Evolutionary conservation across 2,329 filamentous ascomycete genomes (phyloP).

Genomic region (Penicillium sp.): DNA sequence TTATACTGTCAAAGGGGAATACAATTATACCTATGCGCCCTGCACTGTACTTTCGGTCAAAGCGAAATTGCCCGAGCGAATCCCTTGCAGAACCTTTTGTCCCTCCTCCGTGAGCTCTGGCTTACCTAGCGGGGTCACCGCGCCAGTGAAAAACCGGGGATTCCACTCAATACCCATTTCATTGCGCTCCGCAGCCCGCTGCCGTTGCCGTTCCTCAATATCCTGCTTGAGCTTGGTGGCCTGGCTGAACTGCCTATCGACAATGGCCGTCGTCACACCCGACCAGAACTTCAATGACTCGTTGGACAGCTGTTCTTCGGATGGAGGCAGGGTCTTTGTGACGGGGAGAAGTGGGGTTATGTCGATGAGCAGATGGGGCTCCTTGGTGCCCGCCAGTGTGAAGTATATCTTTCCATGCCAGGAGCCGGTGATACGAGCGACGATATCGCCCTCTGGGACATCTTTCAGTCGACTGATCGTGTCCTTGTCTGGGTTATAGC

Average conservation of each 20-base stretch:
- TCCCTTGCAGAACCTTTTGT: conserved; percentile 53
- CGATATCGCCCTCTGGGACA: conserved; percentile 77
- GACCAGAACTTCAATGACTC: conserved; percentile 88
- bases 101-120: conserved; percentile 64
- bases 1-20: conserved; percentile 6
- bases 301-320: conserved; percentile 76
- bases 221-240: conserved; percentile 87
- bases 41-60: conserved; percentile 43
- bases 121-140: conserved; percentile 58
- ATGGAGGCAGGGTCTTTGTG: conserved; percentile 74
- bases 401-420: conserved; percentile 75
- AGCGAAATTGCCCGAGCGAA: conserved; percentile 53
- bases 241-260: conserved; percentile 74
- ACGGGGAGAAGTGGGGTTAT: conserved; percentile 77
- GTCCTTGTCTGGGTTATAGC: conserved; percentile 84
- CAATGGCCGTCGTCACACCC: conserved; percentile 81
- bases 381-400: conserved; percentile 49
- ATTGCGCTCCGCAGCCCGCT: conserved; percentile 78
- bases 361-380: conserved; percentile 75
- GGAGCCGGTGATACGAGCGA: conserved; percentile 76
- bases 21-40: conserved; percentile 31
- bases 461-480: conserved; percentile 76
- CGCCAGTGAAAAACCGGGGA: conserved; percentile 79
- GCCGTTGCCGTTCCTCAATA: conserved; percentile 83
- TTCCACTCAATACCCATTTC: conserved; percentile 67